phyloP scores from a whole-genome alignment of 257 asterid genomes.

The Schizonepeta tenuifolia region DNA sequence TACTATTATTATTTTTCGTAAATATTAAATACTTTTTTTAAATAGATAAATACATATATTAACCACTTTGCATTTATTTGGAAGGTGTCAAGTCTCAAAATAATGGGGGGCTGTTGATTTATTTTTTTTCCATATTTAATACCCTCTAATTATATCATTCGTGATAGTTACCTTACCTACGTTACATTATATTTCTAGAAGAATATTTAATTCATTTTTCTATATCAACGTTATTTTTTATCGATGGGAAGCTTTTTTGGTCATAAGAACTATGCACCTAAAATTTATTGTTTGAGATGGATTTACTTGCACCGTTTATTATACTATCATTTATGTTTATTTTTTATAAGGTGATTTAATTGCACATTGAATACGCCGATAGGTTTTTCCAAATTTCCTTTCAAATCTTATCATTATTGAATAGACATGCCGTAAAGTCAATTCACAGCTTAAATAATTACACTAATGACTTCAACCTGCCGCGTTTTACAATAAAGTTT shows the following conservation, averaged over 20 bases:
- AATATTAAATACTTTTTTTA: not conserved
- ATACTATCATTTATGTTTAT: not conserved
- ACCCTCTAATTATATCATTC: not conserved
- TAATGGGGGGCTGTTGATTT: not conserved
- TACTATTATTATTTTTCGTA: not conserved
- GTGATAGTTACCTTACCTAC: not conserved
- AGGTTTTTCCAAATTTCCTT: conserved; percentile 7
- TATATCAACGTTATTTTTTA: not conserved
- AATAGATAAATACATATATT: no score
- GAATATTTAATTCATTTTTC: not conserved
- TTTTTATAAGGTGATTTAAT: not conserved
- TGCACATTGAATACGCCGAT: not conserved
- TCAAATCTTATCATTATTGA: not conserved
- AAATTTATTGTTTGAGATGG: not conserved
- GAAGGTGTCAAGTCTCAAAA: not conserved
- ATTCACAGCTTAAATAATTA: not conserved
- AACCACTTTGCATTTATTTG: not conserved
- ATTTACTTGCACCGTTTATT: not conserved
- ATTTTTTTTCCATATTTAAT: not conserved
- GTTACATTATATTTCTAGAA: not conserved
- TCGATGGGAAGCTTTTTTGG: no score
- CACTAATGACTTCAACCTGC: not conserved
- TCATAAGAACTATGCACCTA: not conserved
- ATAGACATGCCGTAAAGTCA: not conserved
- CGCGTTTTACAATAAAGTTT: not conserved